phyloP scores from a whole-genome alignment of 2,329 filamentous ascomycete species.

The Pseudogymnoascus sp. region DNA sequence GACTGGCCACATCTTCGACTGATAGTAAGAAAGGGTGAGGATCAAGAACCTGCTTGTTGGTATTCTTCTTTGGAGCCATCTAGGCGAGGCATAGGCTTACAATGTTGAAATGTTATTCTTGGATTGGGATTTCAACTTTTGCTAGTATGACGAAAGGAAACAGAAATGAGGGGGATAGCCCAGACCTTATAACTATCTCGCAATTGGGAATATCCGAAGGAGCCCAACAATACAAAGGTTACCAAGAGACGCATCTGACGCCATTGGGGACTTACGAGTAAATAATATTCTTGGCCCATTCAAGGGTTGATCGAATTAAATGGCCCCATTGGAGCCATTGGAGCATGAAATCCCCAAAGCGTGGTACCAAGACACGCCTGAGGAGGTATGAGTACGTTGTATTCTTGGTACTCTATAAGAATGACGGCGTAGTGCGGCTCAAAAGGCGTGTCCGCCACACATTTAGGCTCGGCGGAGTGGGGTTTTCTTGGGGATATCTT shows the following conservation, averaged over 20 bases:
- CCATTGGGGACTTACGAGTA: background rate
- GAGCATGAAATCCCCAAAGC: background rate
- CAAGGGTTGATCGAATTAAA: background rate
- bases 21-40: slow-evolving; percentile 53
- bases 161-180: background rate
- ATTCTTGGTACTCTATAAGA: background rate
- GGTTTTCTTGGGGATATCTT: background rate
- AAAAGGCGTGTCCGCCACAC: background rate
- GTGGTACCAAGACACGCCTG: background rate
- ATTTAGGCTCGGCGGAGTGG: background rate
- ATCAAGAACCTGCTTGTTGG: slow-evolving; percentile 4
- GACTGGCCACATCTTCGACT: slow-evolving; percentile 51
- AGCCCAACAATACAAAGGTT: background rate
- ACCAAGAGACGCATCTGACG: slow-evolving; percentile 5
- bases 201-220: background rate
- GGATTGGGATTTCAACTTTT: background rate
- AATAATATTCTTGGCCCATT: slow-evolving; percentile 1
- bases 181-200: slow-evolving; percentile 4
- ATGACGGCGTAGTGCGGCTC: background rate
- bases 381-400: background rate
- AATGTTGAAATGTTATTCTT: slow-evolving; percentile 2
- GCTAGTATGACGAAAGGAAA: slow-evolving; percentile 4
- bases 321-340: background rate
- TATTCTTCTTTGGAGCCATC: slow-evolving; percentile 8
- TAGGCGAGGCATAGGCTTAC: slow-evolving; percentile 5